Evolutionary conservation across 164 flowering plant species (phyloP), one percentile per base, ranked within the genome.

Genomic region (Annona squamosa): DNA sequence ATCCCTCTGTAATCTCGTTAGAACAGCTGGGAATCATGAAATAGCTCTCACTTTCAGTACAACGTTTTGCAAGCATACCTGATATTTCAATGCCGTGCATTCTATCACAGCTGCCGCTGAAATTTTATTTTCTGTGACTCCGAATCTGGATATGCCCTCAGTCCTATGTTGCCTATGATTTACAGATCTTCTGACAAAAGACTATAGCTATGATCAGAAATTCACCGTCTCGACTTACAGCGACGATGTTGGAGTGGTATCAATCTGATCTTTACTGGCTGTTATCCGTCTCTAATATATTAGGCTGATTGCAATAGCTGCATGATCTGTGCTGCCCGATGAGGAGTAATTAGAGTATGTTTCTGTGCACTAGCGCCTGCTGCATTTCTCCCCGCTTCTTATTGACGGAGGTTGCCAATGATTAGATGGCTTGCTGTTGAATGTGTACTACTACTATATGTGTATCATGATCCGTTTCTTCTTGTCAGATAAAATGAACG

Each of bases 161-260:
- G 2, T 69, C 65, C 42, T 48, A 2, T 46, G 16, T 67, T 48
- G 71, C 7, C 37, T 12, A 62, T 69, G 73, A 65, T 57, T 76
- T 59, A n/a, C 72, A 81, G 84, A 82, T 77, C 79, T 82, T 67
- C 77, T 82, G 7, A 79, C 77, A 4, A 82, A 72, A 77, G 84
- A 82, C 68, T 82, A 79, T 72, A 77, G 77, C 75, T 77, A 68
- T 26, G 84, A 79, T 65, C 81, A 82, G 79, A 82, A 77, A 69
- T 71, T 82, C 77, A 65, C 79, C 43, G 48, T 82, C 43, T 17
- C 81, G 1, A 77, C 79, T 26, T 52, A 64, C 76, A 77, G 74
- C 10, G 43, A 18, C 9, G 67, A 42, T 66, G 44, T 44, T 63
- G 84, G 84, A 71, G 75, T 79, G 81, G 84, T 81, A 44, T 42